A percentile compares a stretch with the other conserved stretches of the same genome.
Conservation (phyloP, 345 rosid species). For the Dipteronia dyeriana region DNA sequence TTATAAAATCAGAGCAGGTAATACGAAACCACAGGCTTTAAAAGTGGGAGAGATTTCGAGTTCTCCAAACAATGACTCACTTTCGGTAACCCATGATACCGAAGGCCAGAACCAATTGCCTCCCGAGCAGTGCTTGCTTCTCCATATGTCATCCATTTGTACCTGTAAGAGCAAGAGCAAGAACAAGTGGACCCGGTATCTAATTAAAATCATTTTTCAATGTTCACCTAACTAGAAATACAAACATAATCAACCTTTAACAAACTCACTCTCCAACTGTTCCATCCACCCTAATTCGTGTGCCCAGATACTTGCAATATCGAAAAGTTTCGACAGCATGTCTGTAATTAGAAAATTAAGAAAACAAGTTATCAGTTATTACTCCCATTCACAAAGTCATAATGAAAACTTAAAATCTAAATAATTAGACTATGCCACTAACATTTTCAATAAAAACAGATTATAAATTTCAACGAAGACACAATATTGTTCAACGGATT, state of each 20-base stretch:
- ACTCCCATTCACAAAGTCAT: not conserved
- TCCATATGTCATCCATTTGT: conserved; percentile 90
- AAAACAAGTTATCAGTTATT: not conserved
- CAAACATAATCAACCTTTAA: not conserved
- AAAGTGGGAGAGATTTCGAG: not conserved
- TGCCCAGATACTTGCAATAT: conserved; percentile 78
- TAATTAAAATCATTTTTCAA: not conserved
- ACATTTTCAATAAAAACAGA: too few relatives aligned
- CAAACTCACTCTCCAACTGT: conserved; percentile 77
- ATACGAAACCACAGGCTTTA: not conserved
- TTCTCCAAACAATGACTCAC: conserved; percentile 38
- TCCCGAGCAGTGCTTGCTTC: conserved; percentile 71
- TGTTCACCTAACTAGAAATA: not conserved
- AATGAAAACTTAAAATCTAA: not conserved
- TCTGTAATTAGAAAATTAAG: conserved; percentile 33
- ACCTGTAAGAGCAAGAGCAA: conserved; percentile 48
- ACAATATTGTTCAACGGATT: not conserved
- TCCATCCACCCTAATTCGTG: conserved; percentile 69
- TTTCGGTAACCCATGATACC: conserved; percentile 52
- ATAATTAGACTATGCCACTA: not conserved
- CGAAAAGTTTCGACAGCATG: conserved; percentile 59
- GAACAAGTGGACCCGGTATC: conserved; percentile 13
- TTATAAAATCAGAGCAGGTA: not conserved
- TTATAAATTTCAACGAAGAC: not conserved
- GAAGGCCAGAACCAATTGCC: conserved; percentile 87